Evolutionary conservation across 2,329 filamentous ascomycete species (phyloP), one percentile per base, ranked within the genome.

Genomic region (Colletotrichum tamarilloi): DNA sequence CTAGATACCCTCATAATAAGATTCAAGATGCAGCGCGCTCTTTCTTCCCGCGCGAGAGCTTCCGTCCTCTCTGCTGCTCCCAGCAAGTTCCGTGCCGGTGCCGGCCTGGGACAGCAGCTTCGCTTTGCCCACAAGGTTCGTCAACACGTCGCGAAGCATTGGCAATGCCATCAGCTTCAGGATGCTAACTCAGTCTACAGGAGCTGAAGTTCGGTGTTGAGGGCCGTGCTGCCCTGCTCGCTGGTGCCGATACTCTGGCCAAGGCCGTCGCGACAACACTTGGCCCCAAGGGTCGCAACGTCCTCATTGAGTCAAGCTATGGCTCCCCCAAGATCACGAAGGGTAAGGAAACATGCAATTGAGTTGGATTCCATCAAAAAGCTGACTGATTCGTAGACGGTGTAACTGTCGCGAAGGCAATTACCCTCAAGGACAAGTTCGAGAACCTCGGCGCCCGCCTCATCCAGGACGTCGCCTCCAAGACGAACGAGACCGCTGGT

Each of bases 291-390:
- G 97, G 97, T 85, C 93, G 97, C 83, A 99, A 98, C 87, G 97
- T 99, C 78, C 85, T 99, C 82, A 99, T 99, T 79, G 97, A 99
- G 89, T 98, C 96, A 76, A 95, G 94, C 89, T 99, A 98, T 82
- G 97, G 97, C 85, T 98, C 97, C 22, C 97, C 97, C 81, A 99
- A 99, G 91, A 99, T 99, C 86, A 99, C 97, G 81, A 99, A 99
- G 90, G 96, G 96, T 98, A 88, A 76, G 89, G 1, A 11, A 55
- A 35, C 49, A 60, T 32, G 60, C 22, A 3, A 52, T 19, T 6
- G 24, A 66, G 24, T n/a, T 14, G 8, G 16, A 4, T 12, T 22
- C 2, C 22, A 53, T 5, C 9, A 55, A 22, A 55, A 26, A 71
- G 75, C 78, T 81, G 76, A 81, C 75, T 68, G 28, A 67, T 64